These are phyloP conservation scores for Boechera divaricarpa DNA, from an alignment of 345 rosid species.

Conservation along the genomic window DNA sequence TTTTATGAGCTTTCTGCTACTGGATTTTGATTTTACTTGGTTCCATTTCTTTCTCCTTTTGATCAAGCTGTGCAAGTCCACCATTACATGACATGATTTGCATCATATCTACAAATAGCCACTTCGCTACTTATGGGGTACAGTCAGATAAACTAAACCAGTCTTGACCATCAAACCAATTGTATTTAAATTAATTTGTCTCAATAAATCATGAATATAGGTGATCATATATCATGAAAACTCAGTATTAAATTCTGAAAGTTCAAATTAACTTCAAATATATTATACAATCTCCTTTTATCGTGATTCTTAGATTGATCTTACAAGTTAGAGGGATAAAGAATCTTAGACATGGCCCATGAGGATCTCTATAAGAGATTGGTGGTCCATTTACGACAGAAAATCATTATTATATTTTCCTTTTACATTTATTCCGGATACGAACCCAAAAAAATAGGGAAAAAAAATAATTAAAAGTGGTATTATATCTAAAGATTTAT, in stretches of 20 bases:
- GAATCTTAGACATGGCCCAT: slow-evolving; percentile 14
- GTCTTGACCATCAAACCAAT: neutral
- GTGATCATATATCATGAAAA: no score
- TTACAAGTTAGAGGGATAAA: neutral
- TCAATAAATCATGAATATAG: neutral
- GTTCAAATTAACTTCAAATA: neutral
- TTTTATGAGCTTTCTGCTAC: neutral
- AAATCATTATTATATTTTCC: neutral
- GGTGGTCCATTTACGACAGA: slow-evolving; percentile 1
- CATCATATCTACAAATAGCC: neutral
- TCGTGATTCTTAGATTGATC: neutral
- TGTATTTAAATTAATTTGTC: neutral
- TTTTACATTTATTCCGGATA: slow-evolving; percentile 11
- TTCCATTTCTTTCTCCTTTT: neutral
- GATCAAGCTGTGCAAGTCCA: slow-evolving; percentile 2
- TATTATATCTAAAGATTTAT: slow-evolving; percentile 11
- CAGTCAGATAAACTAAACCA: slow-evolving; percentile 1
- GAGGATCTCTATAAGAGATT: slow-evolving; percentile 14
- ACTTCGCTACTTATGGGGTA: neutral
- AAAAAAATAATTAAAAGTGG: neutral
- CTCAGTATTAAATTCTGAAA: neutral
- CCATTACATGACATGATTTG: neutral
- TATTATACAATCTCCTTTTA: neutral
- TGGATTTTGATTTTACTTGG: neutral
- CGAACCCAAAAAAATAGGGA: neutral